Evolutionary conservation across 2,329 filamentous ascomycete genomes (phyloP), one percentile per base, ranked within the genome.

Genomic region (Thyridium curvatum): DNA sequence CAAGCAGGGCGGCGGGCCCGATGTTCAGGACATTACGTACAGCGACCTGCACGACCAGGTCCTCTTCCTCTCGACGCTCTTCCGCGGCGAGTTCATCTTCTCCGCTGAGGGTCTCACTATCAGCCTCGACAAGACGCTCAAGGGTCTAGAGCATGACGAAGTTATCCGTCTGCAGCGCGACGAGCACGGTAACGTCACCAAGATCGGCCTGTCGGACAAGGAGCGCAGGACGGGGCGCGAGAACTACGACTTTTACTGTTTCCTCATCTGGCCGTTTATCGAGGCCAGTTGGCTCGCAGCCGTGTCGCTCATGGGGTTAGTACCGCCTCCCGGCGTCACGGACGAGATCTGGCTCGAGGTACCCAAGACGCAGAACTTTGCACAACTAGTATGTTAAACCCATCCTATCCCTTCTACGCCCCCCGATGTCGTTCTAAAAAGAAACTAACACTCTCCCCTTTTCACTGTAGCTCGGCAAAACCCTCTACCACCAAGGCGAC

Each of bases 161-260:
- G 78, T 97, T 8, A 79, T 98, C 28, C 72, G 74, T 5, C 66
- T 94, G 13, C 75, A 77, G 10, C 72, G 79, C 12, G 65, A 75
- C 30, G 63, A 69, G 1, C 64, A 69, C 5, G 71, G 69, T 0
- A 69, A 73, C 1, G 74, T 88, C n/a, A 66, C 68, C 1, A 78
- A 68, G 40, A 68, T 96, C 30, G 87, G 88, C 4, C 69, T 98
- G 8, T 83, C 85, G 14, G 77, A 85, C 6, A 65, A 74, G 3
- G 93, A 98, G 60, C 75, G 90, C 14, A 71, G 74, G 21, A 80
- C 76, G 7, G 93, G 93, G 2, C 72, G 91, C 30, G 93, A 98
- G 61, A 97, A 96, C 53, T 98, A 86, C 53, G 93, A 98, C 56
- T 98, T 98, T 62, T 97, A 97, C 65, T 97, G 91, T 65, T 98